Conservation (phyloP, 116 monocot genomes). For the Cymodocea nodosa region DNA sequence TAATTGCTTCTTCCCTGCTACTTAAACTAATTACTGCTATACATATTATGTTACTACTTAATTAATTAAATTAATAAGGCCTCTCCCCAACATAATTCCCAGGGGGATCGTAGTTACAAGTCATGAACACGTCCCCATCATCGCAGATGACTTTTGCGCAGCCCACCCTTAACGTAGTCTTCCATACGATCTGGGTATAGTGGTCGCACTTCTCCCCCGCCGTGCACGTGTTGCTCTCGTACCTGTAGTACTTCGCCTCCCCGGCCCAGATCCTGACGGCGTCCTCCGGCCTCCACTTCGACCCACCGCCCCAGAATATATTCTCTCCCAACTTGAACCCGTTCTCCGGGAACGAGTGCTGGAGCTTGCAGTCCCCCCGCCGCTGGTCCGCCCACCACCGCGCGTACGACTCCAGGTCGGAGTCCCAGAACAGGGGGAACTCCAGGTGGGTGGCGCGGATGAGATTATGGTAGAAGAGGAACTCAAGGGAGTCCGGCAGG, state of each 20-base stretch:
- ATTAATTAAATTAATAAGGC: slow-evolving; percentile 12
- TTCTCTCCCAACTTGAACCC: slow-evolving; percentile 41
- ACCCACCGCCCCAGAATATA: slow-evolving; percentile 33
- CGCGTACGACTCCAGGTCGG: slow-evolving; percentile 23
- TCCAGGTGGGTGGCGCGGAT: slow-evolving; percentile 30
- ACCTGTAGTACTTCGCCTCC: slow-evolving; percentile 30
- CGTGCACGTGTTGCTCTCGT: slow-evolving; percentile 20
- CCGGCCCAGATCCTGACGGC: slow-evolving; percentile 31
- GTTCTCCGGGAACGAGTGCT: slow-evolving; percentile 45
- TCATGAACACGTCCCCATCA: slow-evolving; percentile 31
- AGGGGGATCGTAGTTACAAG: slow-evolving; percentile 39
- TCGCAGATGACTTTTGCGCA: slow-evolving; percentile 35
- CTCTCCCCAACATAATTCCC: slow-evolving; percentile 31
- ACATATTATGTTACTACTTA: no score
- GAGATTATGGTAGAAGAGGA: slow-evolving; percentile 37
- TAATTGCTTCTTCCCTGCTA: no score
- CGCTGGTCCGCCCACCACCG: slow-evolving; percentile 35
- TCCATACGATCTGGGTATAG: slow-evolving; percentile 42
- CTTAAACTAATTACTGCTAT: no score
- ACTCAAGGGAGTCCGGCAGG: slow-evolving; percentile 27
- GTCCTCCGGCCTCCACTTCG: slow-evolving; percentile 11
- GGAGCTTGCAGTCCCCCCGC: slow-evolving; percentile 23
- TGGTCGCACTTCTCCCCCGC: slow-evolving; percentile 24
- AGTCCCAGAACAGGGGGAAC: slow-evolving; percentile 31
- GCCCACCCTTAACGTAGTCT: slow-evolving; percentile 16